Evolutionary conservation across 176 grass and related monocot genomes (phyloP).

Genomic region (Triticum turgidum): DNA sequence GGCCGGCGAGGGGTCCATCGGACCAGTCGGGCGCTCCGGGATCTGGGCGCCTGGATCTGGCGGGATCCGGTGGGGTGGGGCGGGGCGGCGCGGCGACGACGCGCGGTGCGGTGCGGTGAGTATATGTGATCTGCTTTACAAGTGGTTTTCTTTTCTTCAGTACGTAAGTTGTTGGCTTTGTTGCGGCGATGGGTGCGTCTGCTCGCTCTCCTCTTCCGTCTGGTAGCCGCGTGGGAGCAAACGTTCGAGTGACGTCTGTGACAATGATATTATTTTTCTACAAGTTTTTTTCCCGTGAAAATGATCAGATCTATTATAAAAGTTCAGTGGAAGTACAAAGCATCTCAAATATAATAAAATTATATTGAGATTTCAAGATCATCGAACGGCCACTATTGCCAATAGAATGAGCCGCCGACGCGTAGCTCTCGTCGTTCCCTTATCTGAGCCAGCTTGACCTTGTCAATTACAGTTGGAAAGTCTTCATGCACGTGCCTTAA

Average conservation of each 20-base stretch:
- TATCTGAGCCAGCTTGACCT: too few relatives aligned
- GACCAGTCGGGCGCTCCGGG: neutral
- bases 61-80: slow-evolving; percentile 13
- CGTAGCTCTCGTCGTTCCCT: too few relatives aligned
- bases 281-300: too few relatives aligned
- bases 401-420: rapidly evolving
- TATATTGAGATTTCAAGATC: too few relatives aligned
- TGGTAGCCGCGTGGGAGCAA: neutral
- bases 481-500: rapidly evolving
- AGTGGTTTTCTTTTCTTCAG: slow-evolving; percentile 30
- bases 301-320: too few relatives aligned
- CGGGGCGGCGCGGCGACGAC: slow-evolving; percentile 18
- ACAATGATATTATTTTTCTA: neutral
- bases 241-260: neutral
- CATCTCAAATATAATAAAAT: too few relatives aligned
- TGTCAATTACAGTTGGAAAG: too few relatives aligned
- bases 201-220: neutral
- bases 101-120: slow-evolving; percentile 13
- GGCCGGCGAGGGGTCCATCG: slow-evolving; percentile 51
- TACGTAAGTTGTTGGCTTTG: neutral
- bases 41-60: slow-evolving; percentile 50
- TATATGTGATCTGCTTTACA: slow-evolving; percentile 31
- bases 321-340: too few relatives aligned
- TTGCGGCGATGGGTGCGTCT: slow-evolving; percentile 8
- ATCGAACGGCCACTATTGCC: too few relatives aligned